Evolutionary conservation across 2,329 filamentous ascomycete species (phyloP), one percentile per base, ranked within the genome.

Genomic region (Fusarium albidum): DNA sequence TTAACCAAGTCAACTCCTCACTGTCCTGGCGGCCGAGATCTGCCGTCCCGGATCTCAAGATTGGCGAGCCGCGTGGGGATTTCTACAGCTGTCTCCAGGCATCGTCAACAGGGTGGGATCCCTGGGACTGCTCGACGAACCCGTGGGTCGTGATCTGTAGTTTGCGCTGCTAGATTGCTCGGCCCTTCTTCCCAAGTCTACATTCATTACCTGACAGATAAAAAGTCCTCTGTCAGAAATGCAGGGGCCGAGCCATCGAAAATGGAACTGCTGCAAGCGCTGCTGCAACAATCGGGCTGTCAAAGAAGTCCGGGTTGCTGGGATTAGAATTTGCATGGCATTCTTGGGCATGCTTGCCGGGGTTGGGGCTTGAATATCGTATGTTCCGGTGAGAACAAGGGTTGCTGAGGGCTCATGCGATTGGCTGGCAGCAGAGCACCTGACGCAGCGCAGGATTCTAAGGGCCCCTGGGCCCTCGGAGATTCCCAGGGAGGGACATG

Each of bases 301-400:
- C 17, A 28, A 39, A n/a, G n/a, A 37, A 28, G 28, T 31, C 28
- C 28, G 27, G 28, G 47, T 43, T 42, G 28, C 50, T 37, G 35
- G 39, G 38, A 45, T 41, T 3, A 45, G 38, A 44, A 33, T 34
- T 47, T 47, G 35, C 33, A 47, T 39, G 35, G 39, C 27, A 27
- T 31, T 31, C n/a, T n/a, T n/a, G 4, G 17, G 31, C 26, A 55
- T 47, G 50, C 55, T 39, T 62, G 59, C 33, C 47, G 14, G 29
- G 14, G 33, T 43, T 48, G 43, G 57, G 49, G 49, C 42, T 55
- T 44, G n/a, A n/a, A n/a, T n/a, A 59, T 62, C 17, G 49, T 59
- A 61, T 61, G 58, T 59, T 61, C 39, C 52, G 54, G 45, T 41
- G 45, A 52, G 32, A 33, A 15, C 50, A 56, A 49, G 58, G 50